These are phyloP conservation scores for Strobilomyces confusus DNA, from an alignment of 768 basidiomycete species.

Conservation along the genomic window DNA sequence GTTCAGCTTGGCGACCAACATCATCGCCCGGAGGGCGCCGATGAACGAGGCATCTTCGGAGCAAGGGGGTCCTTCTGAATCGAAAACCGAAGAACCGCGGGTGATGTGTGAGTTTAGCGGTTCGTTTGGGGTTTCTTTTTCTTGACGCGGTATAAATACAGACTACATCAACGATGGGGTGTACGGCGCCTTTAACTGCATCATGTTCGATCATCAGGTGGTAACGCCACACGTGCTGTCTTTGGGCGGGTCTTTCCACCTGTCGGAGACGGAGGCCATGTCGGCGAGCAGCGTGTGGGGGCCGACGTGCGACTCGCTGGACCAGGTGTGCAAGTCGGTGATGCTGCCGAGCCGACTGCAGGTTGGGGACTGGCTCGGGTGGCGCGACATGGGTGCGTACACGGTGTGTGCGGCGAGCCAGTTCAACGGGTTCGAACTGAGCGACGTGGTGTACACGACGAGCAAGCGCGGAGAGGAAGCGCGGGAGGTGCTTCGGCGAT, in stretches of 20 bases:
- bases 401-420: slow-evolving; percentile 96
- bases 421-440: slow-evolving; percentile 89
- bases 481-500: slow-evolving; percentile 46
- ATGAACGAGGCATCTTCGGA: slow-evolving; percentile 33
- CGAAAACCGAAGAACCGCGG: slow-evolving; percentile 38
- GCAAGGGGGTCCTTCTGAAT: slow-evolving; percentile 11
- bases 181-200: slow-evolving; percentile 95
- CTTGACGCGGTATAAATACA: slow-evolving; percentile 29
- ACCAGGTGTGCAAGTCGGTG: slow-evolving; percentile 72
- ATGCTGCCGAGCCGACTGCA: slow-evolving; percentile 63
- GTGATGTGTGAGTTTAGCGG: slow-evolving; percentile 82
- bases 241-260: slow-evolving; percentile 57
- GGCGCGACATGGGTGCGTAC: slow-evolving; percentile 98
- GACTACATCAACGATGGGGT: slow-evolving; percentile 99
- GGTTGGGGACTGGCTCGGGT: slow-evolving; percentile 98
- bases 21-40: slow-evolving; percentile 83
- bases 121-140: slow-evolving; percentile 7
- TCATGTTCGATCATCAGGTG: slow-evolving; percentile 94
- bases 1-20: slow-evolving; percentile 87
- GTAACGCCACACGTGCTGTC: slow-evolving; percentile 82
- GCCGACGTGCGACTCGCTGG: slow-evolving; percentile 97
- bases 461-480: slow-evolving; percentile 55
- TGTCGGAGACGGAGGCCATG: slow-evolving; percentile 36
- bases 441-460: slow-evolving; percentile 75
- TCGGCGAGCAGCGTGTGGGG: slow-evolving; percentile 85